Base-by-base conservation (phyloP, 2,329 filamentous ascomycete genomes). In the Exophiala mesophila region DNA sequence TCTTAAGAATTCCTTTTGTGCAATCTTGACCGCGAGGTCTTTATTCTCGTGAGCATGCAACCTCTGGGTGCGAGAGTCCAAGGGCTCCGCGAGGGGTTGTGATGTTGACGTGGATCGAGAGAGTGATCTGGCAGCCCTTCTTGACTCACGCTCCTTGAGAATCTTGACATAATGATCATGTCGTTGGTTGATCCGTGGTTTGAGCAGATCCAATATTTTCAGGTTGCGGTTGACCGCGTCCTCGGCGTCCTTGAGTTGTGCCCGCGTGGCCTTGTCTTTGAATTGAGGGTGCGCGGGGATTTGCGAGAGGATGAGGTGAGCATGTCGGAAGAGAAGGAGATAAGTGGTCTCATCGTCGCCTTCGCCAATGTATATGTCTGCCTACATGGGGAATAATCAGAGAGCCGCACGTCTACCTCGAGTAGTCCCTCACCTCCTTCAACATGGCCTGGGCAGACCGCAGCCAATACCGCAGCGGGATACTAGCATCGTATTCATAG, bases 331-430 rank as follows among this genome's bases (percentile, higher is more conserved):
- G n/a, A 94, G 77, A 45, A 97, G 80, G 41, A 96, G 76, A 63
- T 94, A 98, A 3, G 90, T 86, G 59, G 92, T 84, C 56, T 88
- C 80, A 52, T 88, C 80, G 64, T 96, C 89, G 57, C 83, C 83
- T 64, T 97, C 90, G 30, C 77, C 76, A 57, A 92, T 76, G 60
- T 95, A 95, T 55, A 90, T 87, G 38, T 79, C 74, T 15, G 88
- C 89, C 86, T 96, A 58, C 9, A 41, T 23, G 41, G 29, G 55
- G 50, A 5, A 41, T 56, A n/a, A n/a, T n/a, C n/a, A n/a, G 42
- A 58, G 55, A 52, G 36, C 33, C 17, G 8, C 9, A 19, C 23
- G 36, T 12, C 17, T 47, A 16, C 36, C n/a, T 20, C n/a, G 17
- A 15, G 41, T 24, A 18, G 15, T 18, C 23, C 62, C 73, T 37